Evolutionary conservation across 1,284 basidiomycete genomes (phyloP), one percentile per base, ranked within the genome.

Genomic region (Peniophora sp.): DNA sequence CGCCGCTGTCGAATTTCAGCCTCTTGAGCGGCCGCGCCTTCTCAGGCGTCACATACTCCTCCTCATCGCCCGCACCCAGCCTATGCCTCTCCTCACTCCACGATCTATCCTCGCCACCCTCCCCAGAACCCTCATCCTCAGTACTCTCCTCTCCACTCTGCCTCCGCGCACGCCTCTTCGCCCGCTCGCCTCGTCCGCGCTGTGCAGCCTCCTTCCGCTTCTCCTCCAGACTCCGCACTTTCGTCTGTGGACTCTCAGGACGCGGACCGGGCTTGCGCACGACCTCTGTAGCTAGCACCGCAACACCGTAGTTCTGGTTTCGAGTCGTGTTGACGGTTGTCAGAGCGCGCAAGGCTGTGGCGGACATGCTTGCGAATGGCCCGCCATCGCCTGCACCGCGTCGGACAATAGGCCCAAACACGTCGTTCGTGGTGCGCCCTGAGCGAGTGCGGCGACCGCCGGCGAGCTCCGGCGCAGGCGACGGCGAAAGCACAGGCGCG

Each of bases 221-320:
- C 63, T 93, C 88, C 16, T 77, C 67, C 24, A 80, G 74, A 2
- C 85, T 90, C 58, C 78, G 78, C 41, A 87, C 78, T 65, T 87
- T 91, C 47, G 85, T 80, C 17, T 74, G 78, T 2, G 89, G 90
- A 62, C 86, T 91, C 52, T 86, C 87, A 11, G 91, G 91, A 50
- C 91, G 69, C 19, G 71, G 68, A 22, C 89, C 89, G 34, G 81
- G 74, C 60, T 78, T 84, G 45, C 82, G 75, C 25, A 94, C 69
- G 20, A 92, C 75, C 63, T 85, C 77, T 45, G 72, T 83, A 63
- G 83, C 75, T 34, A 87, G 63, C 52, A 71, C 76, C 2, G 73
- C 72, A 24, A 81, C 59, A 32, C 27, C 27, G 50, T 82, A 85
- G 47, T 73, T 68, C 65, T 90, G 84, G 57, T 90, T 90, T 60